A percentile compares a stretch with the other conserved stretches of the same genome.
Evolutionary conservation across 2,329 filamentous ascomycete species (phyloP).

Genomic region (Dactylellina cionopaga): DNA sequence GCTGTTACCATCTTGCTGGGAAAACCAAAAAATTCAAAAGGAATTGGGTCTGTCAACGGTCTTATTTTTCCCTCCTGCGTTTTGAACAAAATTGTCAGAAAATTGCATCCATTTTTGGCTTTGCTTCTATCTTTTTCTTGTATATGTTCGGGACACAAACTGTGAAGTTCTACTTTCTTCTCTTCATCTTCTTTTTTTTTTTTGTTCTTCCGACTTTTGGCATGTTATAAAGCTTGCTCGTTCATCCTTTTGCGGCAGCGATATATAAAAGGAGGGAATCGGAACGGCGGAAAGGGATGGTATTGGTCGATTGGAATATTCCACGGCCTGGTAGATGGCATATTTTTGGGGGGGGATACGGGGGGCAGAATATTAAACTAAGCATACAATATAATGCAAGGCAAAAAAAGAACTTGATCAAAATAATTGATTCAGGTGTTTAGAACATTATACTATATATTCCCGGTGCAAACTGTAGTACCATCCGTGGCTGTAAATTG

Average conservation of each 20-base stretch:
- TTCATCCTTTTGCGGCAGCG: conserved; percentile 4
- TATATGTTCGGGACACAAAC: conserved; percentile 34
- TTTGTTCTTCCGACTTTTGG: conserved; percentile 7
- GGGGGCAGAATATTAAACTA: not conserved
- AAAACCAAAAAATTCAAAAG: conserved; percentile 40
- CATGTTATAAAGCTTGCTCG: conserved; percentile 12
- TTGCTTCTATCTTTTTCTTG: conserved; percentile 53
- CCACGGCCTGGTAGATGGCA: no score
- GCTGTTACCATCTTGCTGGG: conserved; percentile 36
- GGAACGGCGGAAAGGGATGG: not conserved
- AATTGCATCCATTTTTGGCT: conserved; percentile 26
- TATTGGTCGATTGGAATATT: no score
- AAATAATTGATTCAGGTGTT: not conserved
- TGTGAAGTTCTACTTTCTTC: conserved; percentile 28
- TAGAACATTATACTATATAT: not conserved
- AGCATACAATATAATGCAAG: conserved; percentile 1
- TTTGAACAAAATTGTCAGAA: conserved; percentile 6
- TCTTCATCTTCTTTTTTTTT: conserved; percentile 15
- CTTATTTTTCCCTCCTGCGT: no score
- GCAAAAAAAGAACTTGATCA: conserved; percentile 1
- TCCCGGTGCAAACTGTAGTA: conserved; percentile 3
- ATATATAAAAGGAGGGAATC: not conserved
- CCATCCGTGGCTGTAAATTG: not conserved
- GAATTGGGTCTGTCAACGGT: conserved; percentile 20
- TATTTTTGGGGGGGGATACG: not conserved